These are phyloP conservation scores for Botrytis galanthina DNA, from an alignment of 2,329 filamentous ascomycete species.

Conservation along the genomic window DNA sequence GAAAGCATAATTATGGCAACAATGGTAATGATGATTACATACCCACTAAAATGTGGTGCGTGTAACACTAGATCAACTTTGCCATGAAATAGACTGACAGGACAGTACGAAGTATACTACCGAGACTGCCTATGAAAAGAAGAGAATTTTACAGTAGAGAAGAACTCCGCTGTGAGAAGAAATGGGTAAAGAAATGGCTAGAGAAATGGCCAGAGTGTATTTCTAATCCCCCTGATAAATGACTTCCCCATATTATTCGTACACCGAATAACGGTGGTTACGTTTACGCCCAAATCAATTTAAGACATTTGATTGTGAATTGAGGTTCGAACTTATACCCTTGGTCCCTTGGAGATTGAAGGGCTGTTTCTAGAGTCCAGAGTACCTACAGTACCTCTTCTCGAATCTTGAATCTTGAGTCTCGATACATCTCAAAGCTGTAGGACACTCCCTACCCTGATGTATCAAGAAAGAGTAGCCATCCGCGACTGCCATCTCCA, in stretches of 20 bases:
- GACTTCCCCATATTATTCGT: conserved; percentile 7
- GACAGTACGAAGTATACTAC: background rate
- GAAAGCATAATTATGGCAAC: background rate
- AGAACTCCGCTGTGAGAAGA: background rate
- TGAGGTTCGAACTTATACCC: background rate
- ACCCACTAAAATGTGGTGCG: conserved; percentile 2
- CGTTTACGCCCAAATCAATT: background rate
- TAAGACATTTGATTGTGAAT: background rate
- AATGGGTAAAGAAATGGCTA: background rate
- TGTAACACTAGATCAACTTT: background rate
- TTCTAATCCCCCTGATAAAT: background rate
- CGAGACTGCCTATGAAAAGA: conserved; percentile 1
- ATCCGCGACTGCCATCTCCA: background rate
- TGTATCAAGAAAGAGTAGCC: background rate
- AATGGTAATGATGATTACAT: background rate
- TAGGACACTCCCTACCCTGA: background rate
- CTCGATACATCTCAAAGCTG: background rate
- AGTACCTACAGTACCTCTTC: background rate
- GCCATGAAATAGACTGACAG: background rate
- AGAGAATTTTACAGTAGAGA: background rate
- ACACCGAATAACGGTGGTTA: conserved; percentile 5
- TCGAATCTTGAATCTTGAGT: background rate
- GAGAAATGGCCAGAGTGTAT: background rate
- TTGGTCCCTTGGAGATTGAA: background rate
- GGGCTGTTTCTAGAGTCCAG: background rate